Base-by-base conservation (phyloP, 2,329 filamentous ascomycete genomes). In the Biscogniauxia sp. region DNA sequence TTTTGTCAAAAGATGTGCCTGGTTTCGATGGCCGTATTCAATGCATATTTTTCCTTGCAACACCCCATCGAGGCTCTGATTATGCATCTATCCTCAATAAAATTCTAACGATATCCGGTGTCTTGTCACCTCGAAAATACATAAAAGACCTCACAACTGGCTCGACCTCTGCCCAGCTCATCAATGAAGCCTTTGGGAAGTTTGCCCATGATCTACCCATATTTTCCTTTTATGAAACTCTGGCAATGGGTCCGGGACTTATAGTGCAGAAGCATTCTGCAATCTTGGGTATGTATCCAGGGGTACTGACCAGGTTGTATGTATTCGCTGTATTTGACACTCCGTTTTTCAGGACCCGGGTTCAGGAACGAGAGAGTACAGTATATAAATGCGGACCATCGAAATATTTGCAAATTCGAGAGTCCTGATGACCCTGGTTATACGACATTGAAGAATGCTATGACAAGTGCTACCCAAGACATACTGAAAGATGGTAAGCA, bases 221-320 rank as follows among this genome's bases (percentile, higher is more conserved):
- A 8, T 74, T 67, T 54, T 76, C 75, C 0, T 77, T 76, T 59
- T 77, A 71, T 49, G 74, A 76, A 57, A 75, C 74, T 1, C 28
- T 73, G 2, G 58, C 64, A 25, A 73, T 62, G 26, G 71, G 63
- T 19, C 20, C 72, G 6, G 64, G 66, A 11, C 50, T 74, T 5
- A 67, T 76, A 19, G 73, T 76, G 1, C 67, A 75, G 11, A 74
- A 68, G 54, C 59, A 65, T 7, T 76, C 74, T 0, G 73, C 74
- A n/a, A 64, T 72, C 20, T 59, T 76, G 28, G 73, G 72, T 68
- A 63, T 56, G 28, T 19, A 32, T n/a, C 17, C 19, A n/a, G 26
- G 53, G 20, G 32, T 23, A 25, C 6, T 59, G 37, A n/a, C n/a
- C n/a, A n/a, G 23, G 20, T n/a, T 20, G 15, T 6, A 11, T 20